Conservation (phyloP, 192 early-diverging fungal genomes). For the Gamsiella multidivaricata region DNA sequence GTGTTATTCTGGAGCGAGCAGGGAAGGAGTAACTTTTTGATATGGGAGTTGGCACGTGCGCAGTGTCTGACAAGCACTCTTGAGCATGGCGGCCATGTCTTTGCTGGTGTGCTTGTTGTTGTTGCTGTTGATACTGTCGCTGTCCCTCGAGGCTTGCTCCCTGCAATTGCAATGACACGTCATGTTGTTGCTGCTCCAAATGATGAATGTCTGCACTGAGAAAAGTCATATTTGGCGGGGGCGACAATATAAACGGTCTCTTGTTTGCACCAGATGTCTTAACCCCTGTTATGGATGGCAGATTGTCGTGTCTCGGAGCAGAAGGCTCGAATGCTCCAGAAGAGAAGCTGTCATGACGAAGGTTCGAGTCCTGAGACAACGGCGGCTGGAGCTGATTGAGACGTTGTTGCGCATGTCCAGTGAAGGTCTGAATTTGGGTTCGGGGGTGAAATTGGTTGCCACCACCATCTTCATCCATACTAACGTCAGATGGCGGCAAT, state of each 20-base stretch:
- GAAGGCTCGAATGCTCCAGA: not conserved
- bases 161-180: not conserved
- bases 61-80: not conserved
- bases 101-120: constrained; percentile 1
- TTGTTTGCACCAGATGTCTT: constrained; percentile 18
- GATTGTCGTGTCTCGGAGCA: constrained; percentile 3
- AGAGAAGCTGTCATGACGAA: not conserved
- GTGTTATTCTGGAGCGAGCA: not conserved
- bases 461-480: not conserved
- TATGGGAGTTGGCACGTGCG: not conserved
- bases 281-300: not conserved
- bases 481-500: not conserved
- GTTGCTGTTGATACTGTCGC: not conserved
- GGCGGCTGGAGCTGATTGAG: not conserved
- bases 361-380: too few species aligned
- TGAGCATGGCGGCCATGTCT: not conserved
- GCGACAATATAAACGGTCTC: constrained; percentile 17
- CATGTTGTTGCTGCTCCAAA: not conserved
- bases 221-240: not conserved
- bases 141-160: not conserved
- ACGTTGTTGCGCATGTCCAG: not conserved
- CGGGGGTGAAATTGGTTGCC: not conserved
- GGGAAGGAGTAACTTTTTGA: not conserved
- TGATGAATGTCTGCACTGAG: not conserved
- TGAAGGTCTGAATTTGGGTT: not conserved